Evolutionary conservation across 495 filamentous ascomycete species (phyloP).

Genomic region (Tuber calosporum): DNA sequence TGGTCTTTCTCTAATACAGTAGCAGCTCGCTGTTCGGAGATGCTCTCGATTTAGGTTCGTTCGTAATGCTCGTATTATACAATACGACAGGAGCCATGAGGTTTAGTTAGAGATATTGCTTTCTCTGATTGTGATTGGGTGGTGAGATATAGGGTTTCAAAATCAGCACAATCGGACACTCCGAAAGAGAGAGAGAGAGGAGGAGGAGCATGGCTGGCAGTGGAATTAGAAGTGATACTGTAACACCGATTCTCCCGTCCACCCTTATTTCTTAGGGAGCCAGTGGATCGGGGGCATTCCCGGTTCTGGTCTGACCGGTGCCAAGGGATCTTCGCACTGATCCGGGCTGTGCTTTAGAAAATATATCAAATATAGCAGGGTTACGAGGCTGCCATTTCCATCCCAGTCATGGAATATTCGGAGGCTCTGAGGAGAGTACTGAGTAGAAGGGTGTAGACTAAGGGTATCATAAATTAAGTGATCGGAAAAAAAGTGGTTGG

Average conservation of each 20-base stretch:
- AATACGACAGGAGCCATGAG: not conserved
- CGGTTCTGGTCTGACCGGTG: not conserved
- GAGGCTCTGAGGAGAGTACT: not conserved
- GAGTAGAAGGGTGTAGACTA: no score
- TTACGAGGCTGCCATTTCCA: not conserved
- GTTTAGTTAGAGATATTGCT: not conserved
- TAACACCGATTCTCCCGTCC: no score
- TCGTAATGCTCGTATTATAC: no score
- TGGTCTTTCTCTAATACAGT: no score
- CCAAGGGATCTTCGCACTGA: not conserved
- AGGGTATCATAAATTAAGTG: no score
- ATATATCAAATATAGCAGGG: not conserved
- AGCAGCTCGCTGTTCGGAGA: no score
- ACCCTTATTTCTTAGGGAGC: not conserved
- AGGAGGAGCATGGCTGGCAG: no score
- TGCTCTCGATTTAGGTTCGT: no score
- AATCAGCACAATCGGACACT: not conserved
- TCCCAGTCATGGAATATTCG: not conserved
- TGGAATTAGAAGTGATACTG: no score
- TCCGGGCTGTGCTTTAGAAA: not conserved
- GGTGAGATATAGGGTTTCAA: not conserved
- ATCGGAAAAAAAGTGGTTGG: no score
- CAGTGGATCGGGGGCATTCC: not conserved
- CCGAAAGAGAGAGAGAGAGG: not conserved
- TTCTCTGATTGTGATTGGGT: not conserved